A percentile compares a stretch with the other conserved stretches of the same genome.
phyloP scores from a whole-genome alignment of 2,329 filamentous ascomycete species.

The Talaromyces funiculosus region DNA sequence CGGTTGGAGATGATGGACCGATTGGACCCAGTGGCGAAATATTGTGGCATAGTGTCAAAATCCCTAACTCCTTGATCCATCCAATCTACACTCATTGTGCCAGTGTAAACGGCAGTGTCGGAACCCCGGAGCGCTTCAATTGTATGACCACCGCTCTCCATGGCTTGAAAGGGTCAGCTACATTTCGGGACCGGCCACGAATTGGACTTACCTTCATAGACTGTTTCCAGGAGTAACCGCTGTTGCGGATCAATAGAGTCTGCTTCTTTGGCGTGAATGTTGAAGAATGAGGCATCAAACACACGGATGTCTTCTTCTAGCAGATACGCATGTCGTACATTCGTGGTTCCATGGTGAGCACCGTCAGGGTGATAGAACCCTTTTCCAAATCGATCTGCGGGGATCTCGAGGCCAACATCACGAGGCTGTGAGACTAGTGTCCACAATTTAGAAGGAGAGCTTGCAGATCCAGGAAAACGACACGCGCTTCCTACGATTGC shows the following conservation, averaged over 20 bases:
- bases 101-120: conserved; percentile 24
- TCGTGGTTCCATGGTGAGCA: conserved; percentile 9
- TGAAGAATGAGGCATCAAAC: conserved; percentile 28
- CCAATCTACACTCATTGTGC: conserved; percentile 22
- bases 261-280: not conserved
- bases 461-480: conserved; percentile 9
- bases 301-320: conserved; percentile 18
- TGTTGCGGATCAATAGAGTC: conserved; percentile 8
- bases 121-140: conserved; percentile 20
- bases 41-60: conserved; percentile 13
- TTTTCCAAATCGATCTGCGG: conserved; percentile 1
- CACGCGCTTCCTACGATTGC: conserved; percentile 13
- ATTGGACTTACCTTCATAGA: conserved; percentile 31
- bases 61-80: conserved; percentile 14
- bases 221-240: conserved; percentile 20
- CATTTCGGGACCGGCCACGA: not conserved
- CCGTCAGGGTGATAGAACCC: conserved; percentile 6
- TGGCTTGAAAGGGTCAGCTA: conserved; percentile 25
- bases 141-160: conserved; percentile 19
- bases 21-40: conserved; percentile 25
- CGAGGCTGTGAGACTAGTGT: conserved; percentile 15
- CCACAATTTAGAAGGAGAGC: conserved; percentile 6
- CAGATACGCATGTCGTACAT: conserved; percentile 11
- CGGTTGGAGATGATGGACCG: conserved; percentile 36
- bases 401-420: conserved; percentile 4